These are phyloP conservation scores for Colletotrichum musae DNA, from an alignment of 2,329 filamentous ascomycete species.

Conservation along the genomic window DNA sequence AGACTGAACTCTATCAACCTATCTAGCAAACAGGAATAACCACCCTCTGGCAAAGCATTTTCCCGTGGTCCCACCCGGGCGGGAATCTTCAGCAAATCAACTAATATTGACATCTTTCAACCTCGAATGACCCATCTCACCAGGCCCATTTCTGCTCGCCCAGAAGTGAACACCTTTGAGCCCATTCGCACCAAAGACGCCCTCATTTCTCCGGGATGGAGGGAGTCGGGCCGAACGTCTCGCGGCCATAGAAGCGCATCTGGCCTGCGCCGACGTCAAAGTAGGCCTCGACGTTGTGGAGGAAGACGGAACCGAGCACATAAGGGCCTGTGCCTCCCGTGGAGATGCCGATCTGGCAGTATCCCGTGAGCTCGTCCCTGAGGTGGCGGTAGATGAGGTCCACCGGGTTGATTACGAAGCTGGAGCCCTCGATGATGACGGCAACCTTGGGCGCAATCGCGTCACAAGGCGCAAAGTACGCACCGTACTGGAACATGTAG, in stretches of 20 bases:
- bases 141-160: neutral
- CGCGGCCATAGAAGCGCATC: constrained; percentile 58
- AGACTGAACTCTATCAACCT: constrained; percentile 26
- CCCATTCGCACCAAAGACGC: neutral
- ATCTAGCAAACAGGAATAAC: constrained; percentile 26
- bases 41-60: constrained; percentile 21
- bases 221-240: constrained; percentile 36
- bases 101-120: neutral
- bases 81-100: constrained; percentile 14
- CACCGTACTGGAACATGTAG: constrained; percentile 62
- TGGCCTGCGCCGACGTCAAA: constrained; percentile 63
- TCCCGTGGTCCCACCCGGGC: neutral
- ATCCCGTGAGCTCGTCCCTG: constrained; percentile 59
- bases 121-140: constrained; percentile 2
- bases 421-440: constrained; percentile 58
- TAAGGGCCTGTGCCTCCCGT: constrained; percentile 62
- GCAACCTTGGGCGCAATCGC: constrained; percentile 62
- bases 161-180: neutral
- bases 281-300: constrained; percentile 65
- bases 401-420: constrained; percentile 63
- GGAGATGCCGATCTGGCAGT: constrained; percentile 64
- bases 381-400: constrained; percentile 63
- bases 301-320: constrained; percentile 64
- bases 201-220: constrained; percentile 25
- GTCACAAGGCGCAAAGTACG: constrained; percentile 65